phyloP scores from a whole-genome alignment of 352 stramenopile genomes.

The Pseudoperonospora humuli region DNA sequence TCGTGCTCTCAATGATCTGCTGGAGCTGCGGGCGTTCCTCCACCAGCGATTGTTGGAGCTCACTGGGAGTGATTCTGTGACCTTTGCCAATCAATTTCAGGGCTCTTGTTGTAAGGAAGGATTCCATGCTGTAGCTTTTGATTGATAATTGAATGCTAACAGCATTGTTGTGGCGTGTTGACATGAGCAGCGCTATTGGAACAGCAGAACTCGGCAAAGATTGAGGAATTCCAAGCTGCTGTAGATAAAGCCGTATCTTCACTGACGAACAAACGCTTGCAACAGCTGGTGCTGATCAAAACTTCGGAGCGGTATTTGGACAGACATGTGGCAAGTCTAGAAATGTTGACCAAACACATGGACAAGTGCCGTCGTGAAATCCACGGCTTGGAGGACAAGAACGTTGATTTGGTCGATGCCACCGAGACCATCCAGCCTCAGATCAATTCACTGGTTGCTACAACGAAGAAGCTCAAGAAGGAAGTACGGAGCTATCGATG shows the following conservation, averaged over 20 bases:
- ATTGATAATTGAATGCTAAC: slow-evolving; percentile 5
- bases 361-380: slow-evolving; percentile 69
- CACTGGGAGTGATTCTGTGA: slow-evolving; percentile 35
- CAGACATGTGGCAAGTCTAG: slow-evolving; percentile 54
- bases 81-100: slow-evolving; percentile 72
- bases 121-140: neutral
- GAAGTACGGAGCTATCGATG: slow-evolving; percentile 29
- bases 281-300: slow-evolving; percentile 71
- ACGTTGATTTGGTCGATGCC: slow-evolving; percentile 53
- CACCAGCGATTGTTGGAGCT: slow-evolving; percentile 45
- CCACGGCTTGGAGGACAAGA: slow-evolving; percentile 60
- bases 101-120: slow-evolving; percentile 43
- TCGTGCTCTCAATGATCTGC: slow-evolving; percentile 58
- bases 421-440: slow-evolving; percentile 45
- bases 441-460: slow-evolving; percentile 36
- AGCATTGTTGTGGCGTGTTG: slow-evolving; percentile 3
- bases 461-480: slow-evolving; percentile 65
- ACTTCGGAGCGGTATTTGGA: slow-evolving; percentile 68
- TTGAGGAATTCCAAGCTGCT: slow-evolving; percentile 33
- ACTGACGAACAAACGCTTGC: slow-evolving; percentile 58
- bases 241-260: slow-evolving; percentile 37
- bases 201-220: slow-evolving; percentile 48
- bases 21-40: slow-evolving; percentile 67
- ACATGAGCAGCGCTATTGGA: slow-evolving; percentile 38
- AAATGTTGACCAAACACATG: slow-evolving; percentile 66